Base-by-base conservation (phyloP, 2,329 filamentous ascomycete genomes). In the Stachybotrys echinatus region DNA sequence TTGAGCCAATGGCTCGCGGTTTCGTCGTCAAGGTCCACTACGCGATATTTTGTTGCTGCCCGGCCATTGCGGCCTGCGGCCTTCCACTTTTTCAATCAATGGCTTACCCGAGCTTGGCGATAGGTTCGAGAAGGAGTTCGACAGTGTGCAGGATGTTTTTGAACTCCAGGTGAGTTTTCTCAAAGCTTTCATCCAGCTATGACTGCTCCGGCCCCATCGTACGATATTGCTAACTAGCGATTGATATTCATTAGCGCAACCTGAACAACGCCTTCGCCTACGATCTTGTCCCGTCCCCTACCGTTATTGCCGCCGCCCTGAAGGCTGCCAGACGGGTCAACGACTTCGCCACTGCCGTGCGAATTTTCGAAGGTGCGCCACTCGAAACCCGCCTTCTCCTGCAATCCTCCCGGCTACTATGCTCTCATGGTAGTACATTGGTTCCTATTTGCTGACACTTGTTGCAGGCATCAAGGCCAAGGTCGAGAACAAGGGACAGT, bases 201-300 rank as follows among this genome's bases (percentile, higher is more conserved):
- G 10, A n/a, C 6, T 8, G 18, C 17, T 8, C 18, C 18, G 3
- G 8, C 17, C 3, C 10, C 38, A 10, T 40, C 60, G 60, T 63
- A 62, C 61, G 60, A 62, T 55, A 58, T 53, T 61, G 54, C 59
- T 65, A 52, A 65, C 56, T 53, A 54, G 51, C 49, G 50, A 55
- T 51, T 49, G 27, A 10, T 34, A 34, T n/a, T n/a, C n/a, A n/a
- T 39, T 62, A 83, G 79, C 89, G 91, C 74, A 96, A 96, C 80
- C 81, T 96, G 68, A 99, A 99, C 87, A 99, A 99, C 79, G 92
- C 91, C 71, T 99, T 99, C 77, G 94, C 94, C 69, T 99, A 99
- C 86, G 94, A 99, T 85, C 87, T 99, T 66, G 94, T 99, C 60
- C 94, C 95, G 67, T 94, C 92, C 42, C 85, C 92, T 58, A 84